These are phyloP conservation scores for Phyllosticta ampelicida DNA, from an alignment of 2,329 filamentous ascomycete genomes.

Conservation along the genomic window DNA sequence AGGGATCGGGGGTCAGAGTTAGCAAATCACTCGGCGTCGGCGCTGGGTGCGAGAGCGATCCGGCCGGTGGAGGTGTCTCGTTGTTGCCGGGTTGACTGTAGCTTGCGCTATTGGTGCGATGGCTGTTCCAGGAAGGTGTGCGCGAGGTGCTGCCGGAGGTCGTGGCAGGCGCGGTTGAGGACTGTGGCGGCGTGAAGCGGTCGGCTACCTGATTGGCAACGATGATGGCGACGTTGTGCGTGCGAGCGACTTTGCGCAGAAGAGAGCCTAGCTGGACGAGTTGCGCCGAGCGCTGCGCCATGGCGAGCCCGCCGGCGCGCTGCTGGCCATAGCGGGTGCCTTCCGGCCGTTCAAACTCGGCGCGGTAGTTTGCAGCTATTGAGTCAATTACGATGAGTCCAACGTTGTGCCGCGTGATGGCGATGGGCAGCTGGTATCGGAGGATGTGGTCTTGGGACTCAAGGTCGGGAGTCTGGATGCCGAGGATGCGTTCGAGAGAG, in stretches of 20 bases:
- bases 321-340: conserved; percentile 29
- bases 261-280: conserved; percentile 66
- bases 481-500: conserved; percentile 65
- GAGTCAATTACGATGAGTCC: conserved; percentile 83
- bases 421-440: conserved; percentile 81
- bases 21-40: not conserved
- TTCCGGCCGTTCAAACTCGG: conserved; percentile 61
- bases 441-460: conserved; percentile 95
- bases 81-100: not conserved
- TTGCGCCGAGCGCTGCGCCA: conserved; percentile 67
- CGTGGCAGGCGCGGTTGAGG: not conserved
- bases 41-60: not conserved
- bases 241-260: conserved; percentile 64
- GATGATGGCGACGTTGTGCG: conserved; percentile 69
- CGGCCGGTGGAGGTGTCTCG: not conserved
- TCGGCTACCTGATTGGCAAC: conserved; percentile 95
- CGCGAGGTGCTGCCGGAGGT: conserved; percentile 15
- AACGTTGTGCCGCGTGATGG: conserved; percentile 62
- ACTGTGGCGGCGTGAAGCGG: conserved; percentile 48
- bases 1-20: conserved; percentile 39
- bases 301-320: conserved; percentile 22
- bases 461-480: conserved; percentile 75
- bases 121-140: conserved; percentile 18
- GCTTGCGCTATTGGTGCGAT: not conserved
- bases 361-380: conserved; percentile 89